Conservation (phyloP, 352 stramenopile species). For the Globisporangium canariense region DNA sequence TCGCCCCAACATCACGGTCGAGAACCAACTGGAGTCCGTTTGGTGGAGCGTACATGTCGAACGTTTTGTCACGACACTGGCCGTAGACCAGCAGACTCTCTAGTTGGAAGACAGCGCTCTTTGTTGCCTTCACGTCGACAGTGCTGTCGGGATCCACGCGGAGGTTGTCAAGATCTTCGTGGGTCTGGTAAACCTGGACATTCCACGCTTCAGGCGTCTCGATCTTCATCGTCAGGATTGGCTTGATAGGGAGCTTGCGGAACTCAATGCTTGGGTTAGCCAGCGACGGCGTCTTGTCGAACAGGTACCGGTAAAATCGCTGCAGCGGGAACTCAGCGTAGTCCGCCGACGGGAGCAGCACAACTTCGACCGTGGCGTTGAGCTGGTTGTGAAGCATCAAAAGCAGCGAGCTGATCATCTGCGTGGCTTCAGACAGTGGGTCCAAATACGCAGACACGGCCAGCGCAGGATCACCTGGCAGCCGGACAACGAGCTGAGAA, state of each 20-base stretch:
- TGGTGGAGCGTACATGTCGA: slow-evolving; percentile 74
- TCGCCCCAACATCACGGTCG: slow-evolving; percentile 57
- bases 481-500: slow-evolving; percentile 32
- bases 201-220: slow-evolving; percentile 93
- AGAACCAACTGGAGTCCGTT: slow-evolving; percentile 92
- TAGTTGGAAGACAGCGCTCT: slow-evolving; percentile 79
- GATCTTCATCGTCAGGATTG: slow-evolving; percentile 92
- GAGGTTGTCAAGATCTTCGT: slow-evolving; percentile 92
- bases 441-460: slow-evolving; percentile 85
- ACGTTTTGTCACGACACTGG: slow-evolving; percentile 85
- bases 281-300: slow-evolving; percentile 50
- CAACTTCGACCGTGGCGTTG: slow-evolving; percentile 65
- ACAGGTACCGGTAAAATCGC: slow-evolving; percentile 92
- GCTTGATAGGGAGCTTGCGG: slow-evolving; percentile 71
- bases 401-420: slow-evolving; percentile 87
- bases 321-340: slow-evolving; percentile 88
- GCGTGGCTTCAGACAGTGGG: slow-evolving; percentile 85
- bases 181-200: slow-evolving; percentile 71
- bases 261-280: slow-evolving; percentile 64
- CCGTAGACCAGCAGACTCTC: slow-evolving; percentile 90
- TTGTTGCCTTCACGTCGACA: slow-evolving; percentile 51
- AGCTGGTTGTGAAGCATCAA: slow-evolving; percentile 71
- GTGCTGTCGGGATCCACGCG: slow-evolving; percentile 60
- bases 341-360: slow-evolving; percentile 61
- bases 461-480: slow-evolving; percentile 50